Conservation (phyloP, 345 rosid genomes). For the Lenwebbia sp. region DNA sequence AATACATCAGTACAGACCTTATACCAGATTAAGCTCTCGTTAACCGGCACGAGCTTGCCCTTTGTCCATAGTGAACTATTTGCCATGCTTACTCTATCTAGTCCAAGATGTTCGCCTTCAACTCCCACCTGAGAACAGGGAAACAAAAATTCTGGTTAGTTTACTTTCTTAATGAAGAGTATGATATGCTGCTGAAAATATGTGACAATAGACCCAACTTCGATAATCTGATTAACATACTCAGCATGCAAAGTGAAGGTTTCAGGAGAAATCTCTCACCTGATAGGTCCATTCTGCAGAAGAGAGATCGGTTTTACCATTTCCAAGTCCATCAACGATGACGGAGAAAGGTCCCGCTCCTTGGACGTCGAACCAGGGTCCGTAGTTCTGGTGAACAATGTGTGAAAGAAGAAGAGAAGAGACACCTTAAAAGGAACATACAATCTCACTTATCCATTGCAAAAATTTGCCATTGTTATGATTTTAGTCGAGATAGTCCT, state of each 20-base stretch:
- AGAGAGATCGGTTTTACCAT: slow-evolving; percentile 22
- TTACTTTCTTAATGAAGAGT: background rate
- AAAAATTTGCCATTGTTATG: background rate
- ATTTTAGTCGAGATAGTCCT: background rate
- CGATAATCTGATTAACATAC: background rate
- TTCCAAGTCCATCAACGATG: slow-evolving; percentile 8
- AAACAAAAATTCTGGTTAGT: background rate
- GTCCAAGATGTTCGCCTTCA: slow-evolving; percentile 47
- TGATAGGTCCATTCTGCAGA: slow-evolving; percentile 43
- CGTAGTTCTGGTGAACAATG: slow-evolving; percentile 30
- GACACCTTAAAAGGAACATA: background rate
- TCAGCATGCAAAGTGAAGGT: background rate
- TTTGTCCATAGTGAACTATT: slow-evolving; percentile 45
- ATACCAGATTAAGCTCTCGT: slow-evolving; percentile 52
- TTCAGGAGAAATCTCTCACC: slow-evolving; percentile 12
- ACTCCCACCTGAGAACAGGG: slow-evolving; percentile 37
- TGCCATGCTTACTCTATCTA: slow-evolving; percentile 22
- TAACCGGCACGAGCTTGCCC: slow-evolving; percentile 24
- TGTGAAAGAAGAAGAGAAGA: background rate
- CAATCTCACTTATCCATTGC: background rate
- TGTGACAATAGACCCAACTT: background rate
- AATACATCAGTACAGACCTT: slow-evolving; percentile 16
- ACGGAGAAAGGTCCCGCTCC: slow-evolving; percentile 44
- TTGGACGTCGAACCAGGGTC: slow-evolving; percentile 53
- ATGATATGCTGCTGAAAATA: background rate